These are phyloP conservation scores for Atkinsonella hypoxylon DNA, from an alignment of 2,329 filamentous ascomycete species.

Conservation along the genomic window DNA sequence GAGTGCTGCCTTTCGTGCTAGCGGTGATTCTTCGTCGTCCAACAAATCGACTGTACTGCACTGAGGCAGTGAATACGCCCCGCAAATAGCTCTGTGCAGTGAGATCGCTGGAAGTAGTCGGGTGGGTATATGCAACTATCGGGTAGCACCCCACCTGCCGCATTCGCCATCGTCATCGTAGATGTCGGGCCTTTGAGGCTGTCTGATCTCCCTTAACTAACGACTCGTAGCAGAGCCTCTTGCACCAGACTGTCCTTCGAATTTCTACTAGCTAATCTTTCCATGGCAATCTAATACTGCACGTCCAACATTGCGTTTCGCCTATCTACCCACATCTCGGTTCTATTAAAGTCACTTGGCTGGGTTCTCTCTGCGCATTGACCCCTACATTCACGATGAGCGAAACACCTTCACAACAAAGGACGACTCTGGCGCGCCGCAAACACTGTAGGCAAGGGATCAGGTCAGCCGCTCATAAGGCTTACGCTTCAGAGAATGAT, in stretches of 20 bases:
- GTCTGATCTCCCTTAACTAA: not conserved
- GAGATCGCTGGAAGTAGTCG: not conserved
- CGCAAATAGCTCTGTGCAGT: not conserved
- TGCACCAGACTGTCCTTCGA: too few relatives aligned
- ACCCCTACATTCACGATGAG: constrained; percentile 1
- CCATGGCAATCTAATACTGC: not conserved
- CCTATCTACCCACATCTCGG: not conserved
- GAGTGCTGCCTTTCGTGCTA: not conserved
- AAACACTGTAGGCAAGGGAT: constrained; percentile 28
- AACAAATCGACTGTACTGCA: not conserved
- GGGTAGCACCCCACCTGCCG: not conserved
- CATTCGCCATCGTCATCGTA: not conserved
- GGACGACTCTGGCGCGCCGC: constrained; percentile 23
- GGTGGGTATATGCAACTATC: constrained; percentile 4
- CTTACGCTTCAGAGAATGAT: constrained; percentile 50
- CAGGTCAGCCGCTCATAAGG: constrained; percentile 33
- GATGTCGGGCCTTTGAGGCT: not conserved
- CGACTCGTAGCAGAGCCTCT: too few relatives aligned
- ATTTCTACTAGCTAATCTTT: too few relatives aligned
- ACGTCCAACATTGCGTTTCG: not conserved
- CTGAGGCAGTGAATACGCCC: not conserved
- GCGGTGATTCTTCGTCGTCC: not conserved
- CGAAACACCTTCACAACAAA: constrained; percentile 5
- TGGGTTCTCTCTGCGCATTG: too few relatives aligned
- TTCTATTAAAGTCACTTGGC: not conserved